Conservation (phyloP, 106 monocot genomes). For the Chionographis japonica region DNA sequence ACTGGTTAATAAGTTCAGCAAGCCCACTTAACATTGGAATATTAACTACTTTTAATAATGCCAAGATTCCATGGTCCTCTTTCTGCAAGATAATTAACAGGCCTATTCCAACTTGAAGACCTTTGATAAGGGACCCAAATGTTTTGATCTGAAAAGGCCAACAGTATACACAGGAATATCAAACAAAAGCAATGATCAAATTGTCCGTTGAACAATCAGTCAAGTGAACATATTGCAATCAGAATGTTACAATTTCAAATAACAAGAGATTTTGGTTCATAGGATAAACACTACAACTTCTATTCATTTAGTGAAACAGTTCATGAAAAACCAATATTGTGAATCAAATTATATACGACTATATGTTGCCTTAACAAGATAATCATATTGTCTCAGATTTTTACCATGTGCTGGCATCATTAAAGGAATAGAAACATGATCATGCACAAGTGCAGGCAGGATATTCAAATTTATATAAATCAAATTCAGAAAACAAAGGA, state of each 20-base stretch:
- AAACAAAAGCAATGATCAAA: too few species aligned
- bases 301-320: not conserved
- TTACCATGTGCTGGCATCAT: too few species aligned
- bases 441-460: too few species aligned
- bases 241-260: not conserved
- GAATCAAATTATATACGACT: too few species aligned
- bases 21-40: slow-evolving; percentile 44
- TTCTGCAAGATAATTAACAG: slow-evolving; percentile 51
- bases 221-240: too few species aligned
- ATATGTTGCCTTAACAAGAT: too few species aligned
- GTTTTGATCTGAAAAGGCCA: slow-evolving; percentile 57
- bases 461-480: too few species aligned
- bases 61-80: slow-evolving; percentile 31
- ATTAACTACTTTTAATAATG: slow-evolving; percentile 48
- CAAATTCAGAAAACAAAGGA: too few species aligned
- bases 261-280: not conserved
- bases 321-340: not conserved
- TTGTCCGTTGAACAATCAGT: too few species aligned
- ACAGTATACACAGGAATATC: too few species aligned
- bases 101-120: slow-evolving; percentile 65
- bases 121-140: slow-evolving; percentile 77
- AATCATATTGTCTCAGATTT: too few species aligned
- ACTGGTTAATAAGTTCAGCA: slow-evolving; percentile 47
- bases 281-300: not conserved
- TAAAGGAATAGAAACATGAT: too few species aligned